A percentile compares a stretch with the other conserved stretches of the same genome.
phyloP scores from a whole-genome alignment of 2,329 filamentous ascomycete genomes.

The Diplodia seriata region DNA sequence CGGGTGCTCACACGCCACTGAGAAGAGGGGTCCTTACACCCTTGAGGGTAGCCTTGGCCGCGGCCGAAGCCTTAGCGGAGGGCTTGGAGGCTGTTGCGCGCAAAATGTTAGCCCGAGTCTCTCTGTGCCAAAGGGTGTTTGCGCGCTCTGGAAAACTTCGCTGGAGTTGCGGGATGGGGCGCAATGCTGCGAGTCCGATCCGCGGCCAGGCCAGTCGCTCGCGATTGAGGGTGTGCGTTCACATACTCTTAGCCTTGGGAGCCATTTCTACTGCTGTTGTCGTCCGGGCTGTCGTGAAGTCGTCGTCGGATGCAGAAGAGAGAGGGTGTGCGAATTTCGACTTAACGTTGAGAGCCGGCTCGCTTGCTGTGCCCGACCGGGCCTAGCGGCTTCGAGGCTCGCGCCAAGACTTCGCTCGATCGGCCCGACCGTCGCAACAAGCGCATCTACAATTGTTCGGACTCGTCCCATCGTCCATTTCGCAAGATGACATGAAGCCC shows the following conservation, averaged over 20 bases:
- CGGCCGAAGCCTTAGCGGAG: conserved; percentile 79
- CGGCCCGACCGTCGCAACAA: conserved; percentile 1
- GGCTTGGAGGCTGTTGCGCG: conserved; percentile 64
- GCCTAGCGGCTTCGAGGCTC: not conserved
- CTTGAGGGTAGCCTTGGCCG: conserved; percentile 94
- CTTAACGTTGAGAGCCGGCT: conserved; percentile 23
- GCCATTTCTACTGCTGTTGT: conserved; percentile 48
- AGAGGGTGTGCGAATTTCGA: conserved; percentile 30
- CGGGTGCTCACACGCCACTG: conserved; percentile 56
- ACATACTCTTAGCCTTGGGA: conserved; percentile 48
- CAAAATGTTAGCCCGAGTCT: conserved; percentile 41
- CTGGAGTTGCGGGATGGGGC: conserved; percentile 28
- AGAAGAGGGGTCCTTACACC: conserved; percentile 65
- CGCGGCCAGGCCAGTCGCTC: conserved; percentile 18
- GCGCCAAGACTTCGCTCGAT: conserved; percentile 22
- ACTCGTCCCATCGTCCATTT: not conserved
- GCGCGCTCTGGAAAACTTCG: conserved; percentile 28
- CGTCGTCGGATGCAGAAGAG: conserved; percentile 33
- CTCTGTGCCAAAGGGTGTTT: not conserved
- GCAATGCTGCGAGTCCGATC: conserved; percentile 17
- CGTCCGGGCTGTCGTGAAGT: conserved; percentile 43
- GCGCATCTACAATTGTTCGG: not conserved
- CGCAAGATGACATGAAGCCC: conserved; percentile 23
- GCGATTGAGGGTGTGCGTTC: conserved; percentile 1
- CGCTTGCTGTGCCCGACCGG: conserved; percentile 15